Base-by-base conservation (phyloP, 2,329 filamentous ascomycete genomes). In the Penicillium sp. region DNA sequence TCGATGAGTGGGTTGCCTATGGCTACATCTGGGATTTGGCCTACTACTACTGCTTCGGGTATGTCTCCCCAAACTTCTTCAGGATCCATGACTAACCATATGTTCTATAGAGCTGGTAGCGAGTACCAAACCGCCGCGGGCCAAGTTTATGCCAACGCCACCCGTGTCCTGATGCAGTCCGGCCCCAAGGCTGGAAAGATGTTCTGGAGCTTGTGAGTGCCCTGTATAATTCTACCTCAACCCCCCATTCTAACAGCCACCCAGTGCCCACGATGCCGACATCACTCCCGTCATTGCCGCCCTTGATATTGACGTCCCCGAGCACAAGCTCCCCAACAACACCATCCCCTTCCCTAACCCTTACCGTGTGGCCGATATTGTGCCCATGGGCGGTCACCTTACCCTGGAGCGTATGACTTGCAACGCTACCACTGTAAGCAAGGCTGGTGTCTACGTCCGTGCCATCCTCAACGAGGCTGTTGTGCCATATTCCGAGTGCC, bases 21-120 rank as follows among this genome's bases (percentile, higher is more conserved):
- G 62, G 58, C 8, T 66, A 67, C 29, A 48, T 57, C 8, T 46
- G 60, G 45, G 62, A 66, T 27, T 37, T 66, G 33, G 22, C 52
- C 22, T 67, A 59, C 37, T 67, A 64, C 43, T 66, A 66, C 50
- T 67, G 65, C 22, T 52, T 59, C 14, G 65, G 65, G 65, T 67
- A 50, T 47, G 43, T 39, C 19, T 11, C 19, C 2, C n/a, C 8
- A 13, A 1, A 21, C 7, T 26, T 4, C 16, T 13, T n/a, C 9
- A 8, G 26, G 19, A 21, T 27, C 11, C 16, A 22, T 24, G n/a
- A 19, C 26, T 21, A 33, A 16, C 14, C 43, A 29, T 35, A 46
- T 14, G 14, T 33, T 29, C 27, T 44, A 11, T 59, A 39, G 62
- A 47, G 27, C 48, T 13, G 48, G 48, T 19, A 46, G 56, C 56